Percentiles rank a stretch among this genome's conserved stretches.
These are phyloP conservation scores for Allium cepa DNA, from an alignment of 106 monocot species.

Conservation along the genomic window DNA sequence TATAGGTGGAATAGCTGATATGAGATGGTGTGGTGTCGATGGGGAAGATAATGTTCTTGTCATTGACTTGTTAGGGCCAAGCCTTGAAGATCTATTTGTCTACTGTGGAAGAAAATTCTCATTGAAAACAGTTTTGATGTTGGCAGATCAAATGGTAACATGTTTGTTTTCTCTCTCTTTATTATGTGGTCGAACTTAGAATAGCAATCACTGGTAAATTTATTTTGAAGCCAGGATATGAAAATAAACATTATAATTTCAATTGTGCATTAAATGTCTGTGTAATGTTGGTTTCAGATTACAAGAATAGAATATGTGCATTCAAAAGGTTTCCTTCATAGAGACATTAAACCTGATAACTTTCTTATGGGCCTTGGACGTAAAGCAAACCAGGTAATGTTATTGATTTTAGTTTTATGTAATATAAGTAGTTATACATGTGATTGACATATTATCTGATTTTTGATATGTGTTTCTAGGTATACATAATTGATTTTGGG, in stretches of 20 bases:
- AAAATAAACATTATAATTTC: too few species aligned
- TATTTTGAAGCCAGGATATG: too few species aligned
- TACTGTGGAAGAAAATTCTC: conserved; percentile 89
- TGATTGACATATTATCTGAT: not conserved
- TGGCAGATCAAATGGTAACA: conserved; percentile 97
- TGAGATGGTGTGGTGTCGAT: conserved; percentile 80
- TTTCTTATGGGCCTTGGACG: conserved; percentile 98
- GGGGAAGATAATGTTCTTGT: conserved; percentile 88
- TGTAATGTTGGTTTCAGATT: conserved; percentile 41
- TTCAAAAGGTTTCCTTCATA: conserved; percentile 83
- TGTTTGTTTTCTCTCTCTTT: too few species aligned
- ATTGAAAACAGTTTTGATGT: conserved; percentile 86
- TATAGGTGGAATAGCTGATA: conserved; percentile 77
- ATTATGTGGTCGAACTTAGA: too few species aligned
- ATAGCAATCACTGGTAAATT: too few species aligned
- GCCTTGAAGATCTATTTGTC: conserved; percentile 83
- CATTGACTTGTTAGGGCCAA: conserved; percentile 85
- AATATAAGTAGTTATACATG: not conserved
- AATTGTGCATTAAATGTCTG: not conserved
- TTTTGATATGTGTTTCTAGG: conserved; percentile 26
- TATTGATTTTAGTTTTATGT: not conserved
- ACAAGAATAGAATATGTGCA: conserved; percentile 96
- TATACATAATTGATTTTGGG: conserved; percentile 97
- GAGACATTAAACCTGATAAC: conserved; percentile 99
- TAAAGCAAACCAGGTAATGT: conserved; percentile 87